A percentile compares a stretch with the other conserved stretches of the same genome.
Evolutionary conservation across 441 rosid species (phyloP).

Genomic region (Melastoma candidum): DNA sequence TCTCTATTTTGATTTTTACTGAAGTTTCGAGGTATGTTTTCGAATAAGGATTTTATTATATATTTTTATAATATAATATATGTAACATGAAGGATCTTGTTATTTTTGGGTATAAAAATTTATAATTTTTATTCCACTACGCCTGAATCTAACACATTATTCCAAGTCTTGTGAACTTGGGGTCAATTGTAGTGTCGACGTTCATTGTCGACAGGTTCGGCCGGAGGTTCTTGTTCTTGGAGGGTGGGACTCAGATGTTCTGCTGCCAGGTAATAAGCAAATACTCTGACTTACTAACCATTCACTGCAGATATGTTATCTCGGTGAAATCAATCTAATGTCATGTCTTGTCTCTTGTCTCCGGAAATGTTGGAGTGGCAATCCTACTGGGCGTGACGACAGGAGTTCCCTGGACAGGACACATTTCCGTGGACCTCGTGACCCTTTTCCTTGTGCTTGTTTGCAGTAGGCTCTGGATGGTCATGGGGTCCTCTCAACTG

Average conservation of each 20-base stretch:
- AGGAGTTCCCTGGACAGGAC: constrained; percentile 37
- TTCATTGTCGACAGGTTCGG: constrained; percentile 60
- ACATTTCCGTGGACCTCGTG: constrained; percentile 36
- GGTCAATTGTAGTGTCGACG: constrained; percentile 26
- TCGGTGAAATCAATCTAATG: too few species aligned
- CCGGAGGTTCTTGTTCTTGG: constrained; percentile 52
- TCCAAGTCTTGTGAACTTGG: constrained; percentile 23
- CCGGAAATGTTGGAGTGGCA: constrained; percentile 40
- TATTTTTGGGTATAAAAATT: too few species aligned
- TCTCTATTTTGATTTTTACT: too few species aligned
- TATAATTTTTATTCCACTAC: too few species aligned
- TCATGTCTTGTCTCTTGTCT: background rate
- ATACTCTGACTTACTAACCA: background rate
- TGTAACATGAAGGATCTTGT: too few species aligned
- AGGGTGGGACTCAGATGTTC: constrained; percentile 59
- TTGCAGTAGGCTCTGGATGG: constrained; percentile 81
- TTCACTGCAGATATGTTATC: background rate
- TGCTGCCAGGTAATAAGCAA: constrained; percentile 37
- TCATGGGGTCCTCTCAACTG: constrained; percentile 82
- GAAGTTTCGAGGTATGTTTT: too few species aligned
- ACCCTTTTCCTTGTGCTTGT: constrained; percentile 51
- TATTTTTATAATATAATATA: too few species aligned
- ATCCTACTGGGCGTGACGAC: constrained; percentile 32
- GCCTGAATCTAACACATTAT: background rate
- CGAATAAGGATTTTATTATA: too few species aligned